Percentiles rank a stretch among this genome's conserved stretches.
Evolutionary conservation across 2,329 filamentous ascomycete genomes (phyloP).

Genomic region (Colletotrichum musicola): DNA sequence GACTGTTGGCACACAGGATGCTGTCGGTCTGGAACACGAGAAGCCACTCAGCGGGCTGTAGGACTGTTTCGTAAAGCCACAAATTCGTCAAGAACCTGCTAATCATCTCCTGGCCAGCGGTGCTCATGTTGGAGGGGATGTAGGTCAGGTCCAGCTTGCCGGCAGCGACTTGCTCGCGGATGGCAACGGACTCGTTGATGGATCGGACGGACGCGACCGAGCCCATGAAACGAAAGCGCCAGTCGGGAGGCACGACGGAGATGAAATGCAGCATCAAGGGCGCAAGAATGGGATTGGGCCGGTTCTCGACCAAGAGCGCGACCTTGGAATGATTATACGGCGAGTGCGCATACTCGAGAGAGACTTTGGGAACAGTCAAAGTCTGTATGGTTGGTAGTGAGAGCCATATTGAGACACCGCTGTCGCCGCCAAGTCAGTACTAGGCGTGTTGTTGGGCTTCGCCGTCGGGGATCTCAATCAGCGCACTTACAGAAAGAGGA

Average conservation of each 20-base stretch:
- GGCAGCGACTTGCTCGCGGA: constrained; percentile 55
- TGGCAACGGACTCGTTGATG: constrained; percentile 60
- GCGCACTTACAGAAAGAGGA: constrained; percentile 50
- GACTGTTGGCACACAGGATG: constrained; percentile 67
- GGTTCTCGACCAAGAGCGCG: constrained; percentile 68
- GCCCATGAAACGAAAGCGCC: constrained; percentile 69
- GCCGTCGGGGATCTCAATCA: background rate
- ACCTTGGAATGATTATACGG: constrained; percentile 64
- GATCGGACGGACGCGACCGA: constrained; percentile 58
- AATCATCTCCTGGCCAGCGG: constrained; percentile 64
- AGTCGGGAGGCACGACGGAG: constrained; percentile 65
- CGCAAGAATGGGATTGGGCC: constrained; percentile 61
- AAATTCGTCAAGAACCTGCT: constrained; percentile 64
- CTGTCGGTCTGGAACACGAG: constrained; percentile 68
- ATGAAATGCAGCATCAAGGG: constrained; percentile 69
- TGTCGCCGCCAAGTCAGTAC: constrained; percentile 24
- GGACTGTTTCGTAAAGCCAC: constrained; percentile 64
- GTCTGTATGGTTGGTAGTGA: constrained; percentile 41
- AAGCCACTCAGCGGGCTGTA: constrained; percentile 65
- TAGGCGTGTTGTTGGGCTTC: background rate
- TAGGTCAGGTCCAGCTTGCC: constrained; percentile 65
- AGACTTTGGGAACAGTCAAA: constrained; percentile 46
- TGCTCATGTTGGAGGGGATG: constrained; percentile 66
- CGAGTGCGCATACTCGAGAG: constrained; percentile 51
- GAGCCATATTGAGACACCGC: constrained; percentile 40